Base-by-base conservation (phyloP, 2,329 filamentous ascomycete species). In the Ophiocordyceps unilateralis region DNA sequence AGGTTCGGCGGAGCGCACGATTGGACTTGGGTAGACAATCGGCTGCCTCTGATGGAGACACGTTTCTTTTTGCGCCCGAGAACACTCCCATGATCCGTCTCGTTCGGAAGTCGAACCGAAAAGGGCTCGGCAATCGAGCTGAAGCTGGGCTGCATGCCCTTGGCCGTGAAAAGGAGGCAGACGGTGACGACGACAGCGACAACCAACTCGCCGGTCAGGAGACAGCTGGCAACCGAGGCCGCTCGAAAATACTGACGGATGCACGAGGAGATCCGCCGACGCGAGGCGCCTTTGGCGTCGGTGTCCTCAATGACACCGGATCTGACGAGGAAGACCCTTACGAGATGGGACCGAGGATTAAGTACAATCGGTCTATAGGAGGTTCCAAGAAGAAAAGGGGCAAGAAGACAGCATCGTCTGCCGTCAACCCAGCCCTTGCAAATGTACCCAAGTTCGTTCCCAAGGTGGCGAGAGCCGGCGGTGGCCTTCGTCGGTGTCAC, bases 301-400 rank as follows among this genome's bases (percentile, higher is more conserved):
- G 89, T 0, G 70, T 95, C 2, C 63, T 96, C 39, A 95, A 96
- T 53, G 89, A 95, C 50, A 91, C 81, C 19, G 88, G 87, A 11
- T 95, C 89, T 5, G 91, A 96, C 50, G 88, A 95, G 39, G 91
- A 96, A 53, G 88, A 95, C 53, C 83, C 86, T 0, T 96, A 94
- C 56, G 83, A 89, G 45, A 80, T 96, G 43, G 89, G 89, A 0
- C 91, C 91, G 0, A 81, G 78, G 50, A 93, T 95, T 57, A 85
- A 81, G 12, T 94, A 93, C 60, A 93, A 84, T 52, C 76, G 79
- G 36, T 71, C 81, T 5, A 76, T 95, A 46, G 87, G 85, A 17
- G 82, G 80, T 0, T 81, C 88, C 48, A 93, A 84, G 59, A 82
- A 81, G 58, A 88, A 85, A 57, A 83, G 84, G 56, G 82, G 81